A percentile compares a stretch with the other conserved stretches of the same genome.
Conservation (phyloP, 2,329 filamentous ascomycete species). For the Talaromyces marneffei region DNA sequence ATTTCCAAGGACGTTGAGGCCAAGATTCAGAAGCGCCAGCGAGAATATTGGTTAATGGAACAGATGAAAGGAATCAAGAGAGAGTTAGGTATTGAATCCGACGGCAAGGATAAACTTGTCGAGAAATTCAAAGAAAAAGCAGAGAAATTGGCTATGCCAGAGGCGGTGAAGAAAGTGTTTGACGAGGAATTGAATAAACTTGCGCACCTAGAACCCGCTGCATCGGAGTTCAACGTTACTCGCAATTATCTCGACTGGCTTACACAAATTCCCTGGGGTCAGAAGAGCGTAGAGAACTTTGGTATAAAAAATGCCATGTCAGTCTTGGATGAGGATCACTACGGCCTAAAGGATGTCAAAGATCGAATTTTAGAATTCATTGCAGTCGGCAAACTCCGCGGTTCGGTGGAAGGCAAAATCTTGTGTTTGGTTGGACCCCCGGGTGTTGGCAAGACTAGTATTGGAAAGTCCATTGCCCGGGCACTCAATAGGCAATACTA, state of each 20-base stretch:
- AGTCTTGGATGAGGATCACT: slow-evolving; percentile 92
- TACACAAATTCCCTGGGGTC: slow-evolving; percentile 96
- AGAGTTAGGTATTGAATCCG: slow-evolving; percentile 92
- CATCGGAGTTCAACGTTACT: slow-evolving; percentile 97
- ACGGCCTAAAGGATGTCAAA: slow-evolving; percentile 96
- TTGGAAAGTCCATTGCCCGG: slow-evolving; percentile 94
- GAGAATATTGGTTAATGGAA: slow-evolving; percentile 98
- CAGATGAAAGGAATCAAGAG: slow-evolving; percentile 98
- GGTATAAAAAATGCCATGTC: slow-evolving; percentile 84
- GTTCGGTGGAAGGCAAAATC: slow-evolving; percentile 97
- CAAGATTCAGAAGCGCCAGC: slow-evolving; percentile 94
- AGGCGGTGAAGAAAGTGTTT: slow-evolving; percentile 93
- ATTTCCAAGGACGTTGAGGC: slow-evolving; percentile 96
- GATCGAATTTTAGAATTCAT: slow-evolving; percentile 98
- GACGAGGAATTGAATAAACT: slow-evolving; percentile 98
- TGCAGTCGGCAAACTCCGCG: slow-evolving; percentile 91
- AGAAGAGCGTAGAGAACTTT: slow-evolving; percentile 93
- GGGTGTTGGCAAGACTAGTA: slow-evolving; percentile 97
- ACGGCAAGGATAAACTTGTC: slow-evolving; percentile 96
- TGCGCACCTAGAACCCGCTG: slow-evolving; percentile 86
- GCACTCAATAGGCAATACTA: slow-evolving; percentile 96
- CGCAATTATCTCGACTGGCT: slow-evolving; percentile 98
- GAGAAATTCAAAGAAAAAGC: slow-evolving; percentile 98
- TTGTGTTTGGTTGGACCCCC: slow-evolving; percentile 95
- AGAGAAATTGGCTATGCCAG: slow-evolving; percentile 89